Evolutionary conservation across 1,284 basidiomycete species (phyloP).

Genomic region (Pseudozyma sp.): DNA sequence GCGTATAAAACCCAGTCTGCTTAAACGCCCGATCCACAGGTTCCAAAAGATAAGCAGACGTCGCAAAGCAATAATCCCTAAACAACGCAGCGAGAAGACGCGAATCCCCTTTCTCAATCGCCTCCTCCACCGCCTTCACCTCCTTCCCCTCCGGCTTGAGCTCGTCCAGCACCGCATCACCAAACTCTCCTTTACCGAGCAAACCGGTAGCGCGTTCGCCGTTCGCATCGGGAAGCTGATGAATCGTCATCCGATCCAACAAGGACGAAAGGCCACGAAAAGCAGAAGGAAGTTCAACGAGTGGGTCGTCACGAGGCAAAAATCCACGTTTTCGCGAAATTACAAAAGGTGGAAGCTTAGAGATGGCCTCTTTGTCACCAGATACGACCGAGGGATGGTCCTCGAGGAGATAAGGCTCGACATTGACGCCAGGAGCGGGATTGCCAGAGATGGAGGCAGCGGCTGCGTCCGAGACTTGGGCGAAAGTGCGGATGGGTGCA

Average conservation of each 20-base stretch:
- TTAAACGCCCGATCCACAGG: slow-evolving; percentile 58
- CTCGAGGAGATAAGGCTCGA: slow-evolving; percentile 59
- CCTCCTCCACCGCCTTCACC: slow-evolving; percentile 44
- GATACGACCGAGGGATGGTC: slow-evolving; percentile 34
- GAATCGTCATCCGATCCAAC: slow-evolving; percentile 65
- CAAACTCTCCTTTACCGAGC: slow-evolving; percentile 62
- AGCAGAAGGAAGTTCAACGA: slow-evolving; percentile 45
- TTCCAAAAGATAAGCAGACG: slow-evolving; percentile 64
- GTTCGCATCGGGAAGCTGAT: slow-evolving; percentile 50
- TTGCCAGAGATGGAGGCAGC: slow-evolving; percentile 6
- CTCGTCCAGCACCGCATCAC: slow-evolving; percentile 58
- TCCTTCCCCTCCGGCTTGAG: slow-evolving; percentile 42
- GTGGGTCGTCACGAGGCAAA: slow-evolving; percentile 57
- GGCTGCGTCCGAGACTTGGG: slow-evolving; percentile 46
- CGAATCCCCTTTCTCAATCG: slow-evolving; percentile 42
- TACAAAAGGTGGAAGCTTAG: slow-evolving; percentile 53
- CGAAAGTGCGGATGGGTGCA: slow-evolving; percentile 15
- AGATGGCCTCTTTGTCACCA: slow-evolving; percentile 42
- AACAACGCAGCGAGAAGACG: slow-evolving; percentile 65
- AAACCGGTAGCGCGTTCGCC: slow-evolving; percentile 55
- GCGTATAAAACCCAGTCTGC: slow-evolving; percentile 57
- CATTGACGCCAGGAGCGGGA: slow-evolving; percentile 9
- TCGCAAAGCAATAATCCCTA: slow-evolving; percentile 64
- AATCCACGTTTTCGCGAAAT: slow-evolving; percentile 56
- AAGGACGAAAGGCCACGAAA: slow-evolving; percentile 56